Percentiles rank a stretch among this genome's conserved stretches.
These are phyloP conservation scores for Pleurotus pulmonarius DNA, from an alignment of 768 basidiomycete genomes.

Conservation along the genomic window DNA sequence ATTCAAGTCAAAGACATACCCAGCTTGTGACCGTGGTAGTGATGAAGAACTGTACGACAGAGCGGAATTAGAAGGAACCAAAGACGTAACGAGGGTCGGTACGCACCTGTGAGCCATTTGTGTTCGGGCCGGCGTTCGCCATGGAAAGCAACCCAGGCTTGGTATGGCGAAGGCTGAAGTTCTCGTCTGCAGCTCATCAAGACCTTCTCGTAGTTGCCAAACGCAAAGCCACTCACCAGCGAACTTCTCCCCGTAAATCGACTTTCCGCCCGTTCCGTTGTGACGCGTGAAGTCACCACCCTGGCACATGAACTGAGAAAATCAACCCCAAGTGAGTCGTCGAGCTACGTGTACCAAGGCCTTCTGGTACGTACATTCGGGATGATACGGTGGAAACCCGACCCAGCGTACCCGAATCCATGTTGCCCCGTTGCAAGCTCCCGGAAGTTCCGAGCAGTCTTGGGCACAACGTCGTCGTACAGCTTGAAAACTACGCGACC, in stretches of 20 bases:
- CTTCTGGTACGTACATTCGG: slow-evolving; percentile 42
- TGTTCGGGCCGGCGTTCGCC: slow-evolving; percentile 84
- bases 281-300: slow-evolving; percentile 81
- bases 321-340: background rate
- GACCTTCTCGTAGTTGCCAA: background rate
- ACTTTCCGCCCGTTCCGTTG: slow-evolving; percentile 80
- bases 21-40: slow-evolving; percentile 71
- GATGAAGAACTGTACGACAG: slow-evolving; percentile 59
- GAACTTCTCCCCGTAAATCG: slow-evolving; percentile 83
- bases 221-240: slow-evolving; percentile 38
- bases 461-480: slow-evolving; percentile 79
- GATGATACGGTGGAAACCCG: slow-evolving; percentile 71
- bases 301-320: slow-evolving; percentile 71
- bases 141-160: slow-evolving; percentile 65
- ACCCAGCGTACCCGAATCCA: slow-evolving; percentile 69
- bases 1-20: slow-evolving; percentile 26
- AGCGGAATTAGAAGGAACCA: background rate
- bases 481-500: slow-evolving; percentile 83
- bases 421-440: slow-evolving; percentile 67
- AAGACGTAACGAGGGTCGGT: background rate
- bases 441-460: slow-evolving; percentile 78
- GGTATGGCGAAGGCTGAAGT: slow-evolving; percentile 69
- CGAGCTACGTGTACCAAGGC: background rate
- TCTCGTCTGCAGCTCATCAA: slow-evolving; percentile 55
- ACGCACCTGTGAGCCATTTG: slow-evolving; percentile 73